A percentile compares a stretch with the other conserved stretches of the same genome.
Evolutionary conservation across 2,329 filamentous ascomycete species (phyloP).

Genomic region (Thielaviopsis cerberus): DNA sequence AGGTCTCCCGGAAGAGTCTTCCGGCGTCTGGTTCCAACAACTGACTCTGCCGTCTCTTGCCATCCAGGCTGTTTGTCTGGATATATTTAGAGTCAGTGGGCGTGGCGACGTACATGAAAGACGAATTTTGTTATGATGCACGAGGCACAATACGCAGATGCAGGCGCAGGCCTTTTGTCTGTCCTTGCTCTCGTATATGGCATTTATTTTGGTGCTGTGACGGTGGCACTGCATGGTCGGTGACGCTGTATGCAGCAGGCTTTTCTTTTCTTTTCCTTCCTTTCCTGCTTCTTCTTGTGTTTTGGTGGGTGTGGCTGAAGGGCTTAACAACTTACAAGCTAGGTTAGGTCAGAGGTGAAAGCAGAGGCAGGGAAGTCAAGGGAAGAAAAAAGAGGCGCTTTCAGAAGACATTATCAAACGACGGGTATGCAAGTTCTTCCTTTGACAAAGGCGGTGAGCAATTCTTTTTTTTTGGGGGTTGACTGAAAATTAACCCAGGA

Average conservation of each 20-base stretch:
- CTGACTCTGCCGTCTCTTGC: not conserved
- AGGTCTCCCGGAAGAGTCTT: not conserved
- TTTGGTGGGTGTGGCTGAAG: not conserved
- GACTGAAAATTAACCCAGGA: constrained; percentile 5
- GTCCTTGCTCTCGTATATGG: not conserved
- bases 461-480: not conserved
- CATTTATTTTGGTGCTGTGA: not conserved
- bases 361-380: not conserved
- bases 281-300: too few species aligned
- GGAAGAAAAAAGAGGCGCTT: not conserved
- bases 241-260: not conserved
- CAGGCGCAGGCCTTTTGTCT: not conserved
- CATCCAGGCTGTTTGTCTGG: not conserved
- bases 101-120: not conserved
- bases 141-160: too few species aligned
- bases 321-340: not conserved
- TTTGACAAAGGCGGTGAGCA: not conserved
- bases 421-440: not conserved
- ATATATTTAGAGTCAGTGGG: not conserved
- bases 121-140: not conserved
- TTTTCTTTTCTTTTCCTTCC: not conserved
- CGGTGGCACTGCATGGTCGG: not conserved
- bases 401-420: not conserved
- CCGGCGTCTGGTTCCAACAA: not conserved
- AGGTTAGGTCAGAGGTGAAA: not conserved